phyloP scores from a whole-genome alignment of 2,329 filamentous ascomycete species.

The Scleromitrula shiraiana region DNA sequence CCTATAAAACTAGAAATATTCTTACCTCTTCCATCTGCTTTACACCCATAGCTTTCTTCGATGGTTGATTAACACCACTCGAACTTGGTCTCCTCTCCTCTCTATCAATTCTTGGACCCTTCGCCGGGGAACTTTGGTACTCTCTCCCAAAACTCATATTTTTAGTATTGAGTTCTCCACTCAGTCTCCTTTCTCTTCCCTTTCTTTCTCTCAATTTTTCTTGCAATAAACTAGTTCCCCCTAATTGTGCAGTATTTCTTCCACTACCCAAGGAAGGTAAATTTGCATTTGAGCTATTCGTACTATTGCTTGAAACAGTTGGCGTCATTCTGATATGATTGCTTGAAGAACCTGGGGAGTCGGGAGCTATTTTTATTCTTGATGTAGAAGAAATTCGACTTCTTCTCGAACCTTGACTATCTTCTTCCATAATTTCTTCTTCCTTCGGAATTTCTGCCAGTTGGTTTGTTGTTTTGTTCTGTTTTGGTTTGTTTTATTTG shows the following conservation, averaged over 20 bases:
- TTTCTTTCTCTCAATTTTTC: conserved; percentile 30
- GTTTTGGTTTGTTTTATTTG: neutral
- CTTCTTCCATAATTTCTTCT: conserved; percentile 7
- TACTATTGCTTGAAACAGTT: conserved; percentile 5
- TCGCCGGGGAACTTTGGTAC: conserved; percentile 27
- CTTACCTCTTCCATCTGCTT: conserved; percentile 62
- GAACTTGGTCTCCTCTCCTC: conserved; percentile 27
- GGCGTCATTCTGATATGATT: conserved; percentile 22
- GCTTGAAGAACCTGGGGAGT: conserved; percentile 18
- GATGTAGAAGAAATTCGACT: conserved; percentile 13
- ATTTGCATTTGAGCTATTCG: conserved; percentile 14
- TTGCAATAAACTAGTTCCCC: conserved; percentile 26
- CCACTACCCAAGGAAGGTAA: conserved; percentile 10
- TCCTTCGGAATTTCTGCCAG: neutral
- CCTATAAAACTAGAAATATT: conserved; percentile 10
- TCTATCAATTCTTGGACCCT: conserved; percentile 8
- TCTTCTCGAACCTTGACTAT: conserved; percentile 7
- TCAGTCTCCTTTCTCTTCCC: conserved; percentile 24
- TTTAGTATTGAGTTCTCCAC: conserved; percentile 16
- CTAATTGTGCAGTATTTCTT: conserved; percentile 9
- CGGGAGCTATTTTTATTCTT: conserved; percentile 1
- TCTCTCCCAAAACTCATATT: conserved; percentile 13
- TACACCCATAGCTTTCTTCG: conserved; percentile 46
- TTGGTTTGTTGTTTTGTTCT: neutral
- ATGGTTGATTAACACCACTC: conserved; percentile 16